Base-by-base conservation (phyloP, 164 flowering plant species). In the Magnolia sinica region DNA sequence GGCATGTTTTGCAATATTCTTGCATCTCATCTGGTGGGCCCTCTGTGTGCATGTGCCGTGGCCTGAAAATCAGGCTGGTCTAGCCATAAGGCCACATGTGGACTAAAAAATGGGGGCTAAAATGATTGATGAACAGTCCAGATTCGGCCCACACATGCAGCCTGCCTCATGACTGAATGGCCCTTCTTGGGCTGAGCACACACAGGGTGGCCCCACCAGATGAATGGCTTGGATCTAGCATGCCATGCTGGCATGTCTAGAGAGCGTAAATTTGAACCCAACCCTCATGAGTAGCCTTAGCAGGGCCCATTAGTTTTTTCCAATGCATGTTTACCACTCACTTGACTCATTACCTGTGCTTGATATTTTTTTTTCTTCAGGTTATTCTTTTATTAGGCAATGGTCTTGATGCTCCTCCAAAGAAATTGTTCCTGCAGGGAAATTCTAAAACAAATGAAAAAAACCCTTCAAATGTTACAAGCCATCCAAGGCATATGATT, bases 391-490 rank as follows among this genome's bases (percentile, higher is more conserved):
- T 96, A 29, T 76, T 94, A 83, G 97, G 97, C 52, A 84, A 84
- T 88, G 98, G 98, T 81, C 85, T 85, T 66, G 99, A 96, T 85
- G 75, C 91, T 76, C 95, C 98, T 76, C 96, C 97, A 64, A 86
- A 86, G 82, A 96, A 96, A 85, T 82, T 96, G 81, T 90, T 89
- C 80, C 24, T 76, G 68, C 81, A 80, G 72, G 82, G 63, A 70
- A 76, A 59, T 45, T 73, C 72, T 19, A 20, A 27, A 29, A 77
- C 82, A 76, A 70, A 45, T 74, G 84, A 63, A 76, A 80, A 79
- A 23, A 72, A 74, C 1, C 74, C 79, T 20, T 83, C 88, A 69
- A 73, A 72, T 59, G 61, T 68, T 67, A 22, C 52, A 8, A 80
- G 50, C 64, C 74, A 76, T 58, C n/a, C 75, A 31, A 73, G 65